These are phyloP conservation scores for Diplocarpon mali DNA, from an alignment of 2,329 filamentous ascomycete genomes.

Conservation along the genomic window DNA sequence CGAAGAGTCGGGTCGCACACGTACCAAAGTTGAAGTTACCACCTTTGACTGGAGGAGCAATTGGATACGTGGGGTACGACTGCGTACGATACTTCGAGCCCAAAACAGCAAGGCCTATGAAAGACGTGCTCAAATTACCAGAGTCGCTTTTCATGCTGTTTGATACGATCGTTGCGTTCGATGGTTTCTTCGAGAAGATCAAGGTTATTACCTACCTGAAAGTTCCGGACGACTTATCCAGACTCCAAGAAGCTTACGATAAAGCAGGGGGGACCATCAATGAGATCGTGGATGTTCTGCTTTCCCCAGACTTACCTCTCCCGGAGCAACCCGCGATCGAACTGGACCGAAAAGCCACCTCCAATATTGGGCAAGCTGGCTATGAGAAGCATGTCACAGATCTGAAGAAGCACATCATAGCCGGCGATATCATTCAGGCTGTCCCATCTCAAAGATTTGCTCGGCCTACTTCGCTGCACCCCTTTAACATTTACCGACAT, in stretches of 20 bases:
- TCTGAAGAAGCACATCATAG: constrained; percentile 82
- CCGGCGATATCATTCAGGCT: constrained; percentile 93
- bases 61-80: constrained; percentile 96
- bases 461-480: constrained; percentile 79
- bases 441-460: constrained; percentile 92
- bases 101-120: constrained; percentile 79
- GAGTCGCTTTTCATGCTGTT: constrained; percentile 97
- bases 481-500: constrained; percentile 96
- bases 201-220: constrained; percentile 88
- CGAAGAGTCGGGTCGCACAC: constrained; percentile 66
- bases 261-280: constrained; percentile 54
- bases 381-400: constrained; percentile 83
- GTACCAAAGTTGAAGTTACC: constrained; percentile 77
- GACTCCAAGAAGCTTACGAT: constrained; percentile 59
- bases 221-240: constrained; percentile 45
- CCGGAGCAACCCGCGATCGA: constrained; percentile 66
- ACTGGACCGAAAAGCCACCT: constrained; percentile 68
- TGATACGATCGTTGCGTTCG: constrained; percentile 87
- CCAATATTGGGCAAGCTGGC: constrained; percentile 79
- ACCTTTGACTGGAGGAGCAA: constrained; percentile 79
- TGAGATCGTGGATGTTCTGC: constrained; percentile 58
- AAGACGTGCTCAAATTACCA: constrained; percentile 79
- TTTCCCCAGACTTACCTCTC: constrained; percentile 63
- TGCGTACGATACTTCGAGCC: constrained; percentile 97
- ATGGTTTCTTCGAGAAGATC: constrained; percentile 86